A percentile compares a stretch with the other conserved stretches of the same genome.
Evolutionary conservation across 371 early-diverging fungal genomes (phyloP).

Genomic region (Amoeboaphelidium occidentale): DNA sequence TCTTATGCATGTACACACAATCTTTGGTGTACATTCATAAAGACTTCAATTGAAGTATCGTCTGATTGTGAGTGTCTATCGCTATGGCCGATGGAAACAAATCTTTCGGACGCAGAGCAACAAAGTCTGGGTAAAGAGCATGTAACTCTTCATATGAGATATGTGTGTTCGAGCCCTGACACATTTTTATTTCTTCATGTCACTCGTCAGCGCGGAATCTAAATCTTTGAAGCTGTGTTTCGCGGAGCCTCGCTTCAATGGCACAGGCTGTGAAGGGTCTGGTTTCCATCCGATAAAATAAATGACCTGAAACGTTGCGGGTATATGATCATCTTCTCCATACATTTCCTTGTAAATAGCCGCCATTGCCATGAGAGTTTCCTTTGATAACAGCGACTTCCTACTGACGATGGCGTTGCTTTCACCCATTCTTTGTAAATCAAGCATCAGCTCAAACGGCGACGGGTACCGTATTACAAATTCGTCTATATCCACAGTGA

Average conservation of each 20-base stretch:
- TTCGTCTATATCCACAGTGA: constrained; percentile 64
- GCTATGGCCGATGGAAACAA: no score
- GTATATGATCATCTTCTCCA: constrained; percentile 51
- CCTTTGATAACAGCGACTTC: constrained; percentile 18
- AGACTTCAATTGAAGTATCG: no score
- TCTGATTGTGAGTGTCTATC: no score
- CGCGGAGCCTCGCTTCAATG: constrained; percentile 40
- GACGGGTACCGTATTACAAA: constrained; percentile 75
- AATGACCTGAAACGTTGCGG: constrained; percentile 79
- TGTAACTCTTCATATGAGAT: no score
- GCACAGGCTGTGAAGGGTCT: constrained; percentile 37
- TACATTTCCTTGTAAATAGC: constrained; percentile 53
- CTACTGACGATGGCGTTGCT: constrained; percentile 60
- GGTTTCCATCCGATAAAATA: constrained; percentile 67
- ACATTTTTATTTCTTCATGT: no score
- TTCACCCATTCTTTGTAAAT: constrained; percentile 82
- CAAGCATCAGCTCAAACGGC: constrained; percentile 66
- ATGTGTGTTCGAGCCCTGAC: no score
- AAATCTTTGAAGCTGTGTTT: constrained; percentile 38
- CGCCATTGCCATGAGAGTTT: constrained; percentile 56
- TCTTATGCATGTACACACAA: no score
- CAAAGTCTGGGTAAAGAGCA: no score
- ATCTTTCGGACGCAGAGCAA: no score
- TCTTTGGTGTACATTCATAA: no score
- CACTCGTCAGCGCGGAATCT: no score